phyloP scores from a whole-genome alignment of 1,139 yeast genomes.

The Lodderomyces margitis region DNA sequence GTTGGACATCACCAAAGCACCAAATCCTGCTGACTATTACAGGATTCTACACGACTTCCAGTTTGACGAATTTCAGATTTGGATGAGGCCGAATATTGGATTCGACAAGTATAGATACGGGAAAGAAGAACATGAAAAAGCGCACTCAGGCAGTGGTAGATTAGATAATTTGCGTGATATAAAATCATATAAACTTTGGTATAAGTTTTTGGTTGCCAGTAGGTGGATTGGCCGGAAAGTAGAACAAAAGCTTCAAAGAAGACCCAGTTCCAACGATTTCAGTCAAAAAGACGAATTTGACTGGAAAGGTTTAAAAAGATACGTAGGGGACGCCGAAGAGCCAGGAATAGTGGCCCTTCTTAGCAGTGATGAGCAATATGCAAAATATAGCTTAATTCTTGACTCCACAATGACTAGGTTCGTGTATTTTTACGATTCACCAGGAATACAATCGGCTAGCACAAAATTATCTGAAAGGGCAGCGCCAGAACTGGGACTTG shows the following conservation, averaged over 20 bases:
- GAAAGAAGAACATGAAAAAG: constrained; percentile 2
- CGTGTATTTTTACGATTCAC: constrained; percentile 65
- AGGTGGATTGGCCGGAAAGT: constrained; percentile 15
- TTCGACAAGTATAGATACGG: constrained; percentile 29
- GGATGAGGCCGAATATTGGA: constrained; percentile 68
- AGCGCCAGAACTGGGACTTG: constrained; percentile 64
- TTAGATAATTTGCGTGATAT: constrained; percentile 6
- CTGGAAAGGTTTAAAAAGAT: constrained; percentile 47
- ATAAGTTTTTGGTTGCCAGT: constrained; percentile 22
- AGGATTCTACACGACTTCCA: constrained; percentile 43
- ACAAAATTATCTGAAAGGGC: constrained; percentile 12
- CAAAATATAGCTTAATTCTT: constrained; percentile 71
- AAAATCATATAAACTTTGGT: constrained; percentile 21
- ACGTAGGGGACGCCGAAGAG: constrained; percentile 37
- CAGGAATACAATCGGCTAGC: constrained; percentile 56
- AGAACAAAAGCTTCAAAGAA: constrained; percentile 7
- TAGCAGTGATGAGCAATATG: constrained; percentile 64
- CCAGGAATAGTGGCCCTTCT: constrained; percentile 31
- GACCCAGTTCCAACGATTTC: constrained; percentile 9
- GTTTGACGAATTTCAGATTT: constrained; percentile 52
- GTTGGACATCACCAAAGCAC: constrained; percentile 55
- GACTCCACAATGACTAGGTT: constrained; percentile 58
- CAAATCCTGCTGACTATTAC: constrained; percentile 53
- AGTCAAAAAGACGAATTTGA: background rate
- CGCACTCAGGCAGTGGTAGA: constrained; percentile 7